Evolutionary conservation across 371 early-diverging fungal genomes (phyloP), one percentile per base, ranked within the genome.

Genomic region (Chytridiales sp.): DNA sequence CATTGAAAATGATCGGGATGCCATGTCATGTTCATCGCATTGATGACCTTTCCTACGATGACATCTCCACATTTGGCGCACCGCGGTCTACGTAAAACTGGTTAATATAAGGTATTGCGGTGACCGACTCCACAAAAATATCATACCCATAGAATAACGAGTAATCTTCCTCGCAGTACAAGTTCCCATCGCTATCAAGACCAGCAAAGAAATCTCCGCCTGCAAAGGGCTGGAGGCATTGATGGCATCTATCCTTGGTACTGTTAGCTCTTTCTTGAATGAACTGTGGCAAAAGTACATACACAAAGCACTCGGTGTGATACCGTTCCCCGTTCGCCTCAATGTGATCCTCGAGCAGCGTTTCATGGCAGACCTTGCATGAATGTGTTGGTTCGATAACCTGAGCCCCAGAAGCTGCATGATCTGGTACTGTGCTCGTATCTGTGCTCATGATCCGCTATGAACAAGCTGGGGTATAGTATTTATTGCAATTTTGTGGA

Each of bases 1-100:
- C 76, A 73, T 32, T 64, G 61, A 44, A 76, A 74, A 34, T 75
- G 75, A 11, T 77, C 77, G 1, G 69, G 43, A 56, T 80, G 80
- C 75, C 75, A 80, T 55, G 73, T 72, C 42, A 53, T 40, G 21
- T 77, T 72, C 29, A 78, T 42, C 3, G 80, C 80, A 3, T 51
- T 65, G 15, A 79, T 54, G 42, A 60, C 67, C 38, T 64, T 65
- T 15, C 69, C 79, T 3, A 31, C 43, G 8, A 80, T 80, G 35
- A 73, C 36, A 38, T 74, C 71, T 13, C 73, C 74, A 54, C 80
- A 80, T 31, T 59, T 56, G 32, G 61, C 74, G 51, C 80, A 80
- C 13, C 77, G 56, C 17, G 74, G 56, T 9, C 77, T 76, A n/a
- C n/a, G 31, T 15, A 27, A 13, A 54, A 48, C 8, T 8, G 44